Base-by-base conservation (phyloP, 2,329 filamentous ascomycete genomes). In the Phaeoacremonium minimum region DNA sequence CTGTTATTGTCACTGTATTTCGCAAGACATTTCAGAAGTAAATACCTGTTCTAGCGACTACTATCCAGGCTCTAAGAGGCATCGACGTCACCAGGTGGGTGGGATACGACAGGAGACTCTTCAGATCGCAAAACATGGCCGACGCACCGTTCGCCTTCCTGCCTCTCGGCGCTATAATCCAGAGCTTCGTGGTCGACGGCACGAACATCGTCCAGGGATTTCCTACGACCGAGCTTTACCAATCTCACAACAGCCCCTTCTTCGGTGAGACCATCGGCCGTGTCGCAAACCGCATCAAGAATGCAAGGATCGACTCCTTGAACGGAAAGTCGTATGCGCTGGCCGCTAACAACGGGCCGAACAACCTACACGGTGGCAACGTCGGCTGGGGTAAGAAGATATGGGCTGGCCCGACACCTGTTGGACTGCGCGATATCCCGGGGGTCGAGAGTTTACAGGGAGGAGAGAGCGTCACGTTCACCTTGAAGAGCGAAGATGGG, bases 261-360 rank as follows among this genome's bases (percentile, higher is more conserved):
- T 97, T 95, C 56, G 91, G 93, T 46, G 90, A 91, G 59, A 97
- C 88, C 30, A 95, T 97, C 57, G 93, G 93, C 37, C 86, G 80
- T 36, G 69, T 82, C 15, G 79, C 89, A 43, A 97, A 97, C 67
- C 83, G 91, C 39, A 80, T 95, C 56, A 76, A 78, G 38, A 69
- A 74, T 52, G 88, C 82, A 17, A 72, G 77, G 47, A 80, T 96
- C 56, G 65, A 81, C 46, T 71, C 71, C 35, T 64, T 96, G 49
- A 95, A 95, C 60, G 69, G 70, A 44, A 75, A 77, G 52, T 67
- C 73, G 4, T 93, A 94, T 61, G 51, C 71, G 13, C 72, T 97
- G 30, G 72, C 76, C 7, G 75, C 76, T 41, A 96, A 95, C 64
- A 79, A 96, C 56, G 83, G 80, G 0, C 71, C 75, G 28, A 93